Evolutionary conservation across 2,329 filamentous ascomycete genomes (phyloP).

Genomic region (Exophiala phaeomuriformis): DNA sequence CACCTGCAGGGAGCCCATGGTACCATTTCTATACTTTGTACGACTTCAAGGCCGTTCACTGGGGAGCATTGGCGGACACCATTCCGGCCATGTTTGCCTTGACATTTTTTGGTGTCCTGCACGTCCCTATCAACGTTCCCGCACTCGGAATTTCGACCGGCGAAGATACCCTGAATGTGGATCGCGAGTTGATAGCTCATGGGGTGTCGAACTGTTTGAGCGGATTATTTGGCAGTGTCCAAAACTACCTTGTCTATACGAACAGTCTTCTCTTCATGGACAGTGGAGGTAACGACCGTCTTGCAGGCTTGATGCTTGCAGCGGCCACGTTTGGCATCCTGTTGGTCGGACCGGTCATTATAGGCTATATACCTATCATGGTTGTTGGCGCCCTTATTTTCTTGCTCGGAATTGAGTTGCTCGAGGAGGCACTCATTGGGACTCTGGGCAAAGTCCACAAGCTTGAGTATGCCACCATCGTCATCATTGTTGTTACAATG

Average conservation of each 20-base stretch:
- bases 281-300: conserved; percentile 77
- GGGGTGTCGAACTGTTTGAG: conserved; percentile 89
- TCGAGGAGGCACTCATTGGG: conserved; percentile 79
- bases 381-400: conserved; percentile 95
- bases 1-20: conserved; percentile 79
- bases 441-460: conserved; percentile 81
- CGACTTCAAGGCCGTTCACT: conserved; percentile 73
- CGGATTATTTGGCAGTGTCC: conserved; percentile 77
- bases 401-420: conserved; percentile 82
- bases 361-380: conserved; percentile 93
- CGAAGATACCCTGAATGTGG: conserved; percentile 85
- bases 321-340: conserved; percentile 71
- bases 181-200: conserved; percentile 85
- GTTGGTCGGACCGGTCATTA: conserved; percentile 75
- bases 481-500: conserved; percentile 91
- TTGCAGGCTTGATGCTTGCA: conserved; percentile 81
- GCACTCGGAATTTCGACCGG: conserved; percentile 83
- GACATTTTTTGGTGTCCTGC: conserved; percentile 93
- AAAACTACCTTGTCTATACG: conserved; percentile 94
- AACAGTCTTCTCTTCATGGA: conserved; percentile 96
- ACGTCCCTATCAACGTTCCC: conserved; percentile 96
- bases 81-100: conserved; percentile 93
- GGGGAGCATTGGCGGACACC: conserved; percentile 72
- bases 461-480: conserved; percentile 79
- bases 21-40: conserved; percentile 98